Base-by-base conservation (phyloP, 768 basidiomycete species). In the Leucogyrophana mollusca region DNA sequence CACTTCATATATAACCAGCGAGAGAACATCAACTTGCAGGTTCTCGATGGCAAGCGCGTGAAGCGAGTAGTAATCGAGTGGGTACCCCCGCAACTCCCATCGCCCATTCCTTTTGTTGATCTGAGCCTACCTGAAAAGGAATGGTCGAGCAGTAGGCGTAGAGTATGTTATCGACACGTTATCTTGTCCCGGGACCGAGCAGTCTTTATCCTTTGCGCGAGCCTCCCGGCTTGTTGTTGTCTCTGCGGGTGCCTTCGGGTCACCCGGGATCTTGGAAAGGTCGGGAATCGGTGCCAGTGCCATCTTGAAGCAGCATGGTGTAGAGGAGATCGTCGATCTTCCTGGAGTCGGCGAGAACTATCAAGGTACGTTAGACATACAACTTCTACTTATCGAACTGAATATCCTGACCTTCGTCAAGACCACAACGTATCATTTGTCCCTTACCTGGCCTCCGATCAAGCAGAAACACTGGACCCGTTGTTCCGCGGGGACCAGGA, bases 251-350 rank as follows among this genome's bases (percentile, higher is more conserved):
- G 42, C 72, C 0, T 64, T 74, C 21, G 72, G 73, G 10, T 73
- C 73, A 0, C 73, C 80, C 0, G 66, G 68, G 39, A 71, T 85
- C 18, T 70, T 85, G 7, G 78, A 83, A 54, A 69, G 82, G 3
- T 80, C 72, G 2, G 75, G 74, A 0, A 67, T 77, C 11, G 75
- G 75, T 2, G 49, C 59, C 4, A 50, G 49, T 34, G 52, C 52
- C 0, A 36, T 68, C 1, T 62, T 77, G 0, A 45, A 58, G 35
- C 24, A 56, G 11, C 50, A 52, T 13, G 62, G 60, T 0, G 51
- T 77, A 23, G 17, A 56, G n/a, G 56, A 59, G 0, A n/a, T 66
- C 2, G 58, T 70, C 2, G 63, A 75, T 40, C 54, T 75, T 4
- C 65, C 68, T 17, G 72, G 73, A 1, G 73, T 76, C 2, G 75